A percentile compares a stretch with the other conserved stretches of the same genome.
phyloP scores from a whole-genome alignment of 768 basidiomycete genomes.

The Cubamyces lactineus region DNA sequence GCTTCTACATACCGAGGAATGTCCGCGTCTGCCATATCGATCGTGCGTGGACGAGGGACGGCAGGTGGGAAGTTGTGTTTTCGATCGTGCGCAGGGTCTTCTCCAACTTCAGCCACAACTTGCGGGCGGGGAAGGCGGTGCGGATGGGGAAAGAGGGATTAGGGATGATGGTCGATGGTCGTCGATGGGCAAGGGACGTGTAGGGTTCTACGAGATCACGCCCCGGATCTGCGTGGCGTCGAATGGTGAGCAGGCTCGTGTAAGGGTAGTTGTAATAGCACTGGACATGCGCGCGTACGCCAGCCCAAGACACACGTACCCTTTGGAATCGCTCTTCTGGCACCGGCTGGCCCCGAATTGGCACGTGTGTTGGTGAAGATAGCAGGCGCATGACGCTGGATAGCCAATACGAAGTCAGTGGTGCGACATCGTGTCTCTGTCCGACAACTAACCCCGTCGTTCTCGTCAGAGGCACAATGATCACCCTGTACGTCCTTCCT shows the following conservation, averaged over 20 bases:
- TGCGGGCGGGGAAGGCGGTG: not conserved
- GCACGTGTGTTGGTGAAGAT: constrained; percentile 38
- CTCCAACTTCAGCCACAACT: constrained; percentile 1
- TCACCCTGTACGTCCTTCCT: constrained; percentile 46
- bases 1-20: constrained; percentile 20
- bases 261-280: not conserved
- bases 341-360: constrained; percentile 6
- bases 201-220: constrained; percentile 17
- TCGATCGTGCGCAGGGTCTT: constrained; percentile 4
- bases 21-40: constrained; percentile 19
- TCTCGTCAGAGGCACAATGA: constrained; percentile 45
- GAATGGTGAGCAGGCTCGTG: constrained; percentile 17
- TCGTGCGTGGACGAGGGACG: constrained; percentile 19
- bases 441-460: constrained; percentile 44
- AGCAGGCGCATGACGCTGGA: constrained; percentile 46
- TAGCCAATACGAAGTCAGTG: constrained; percentile 20
- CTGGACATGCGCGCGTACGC: not conserved
- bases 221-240: constrained; percentile 25
- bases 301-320: constrained; percentile 23
- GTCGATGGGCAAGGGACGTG: not conserved
- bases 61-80: constrained; percentile 3
- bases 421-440: constrained; percentile 10
- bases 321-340: constrained; percentile 36
- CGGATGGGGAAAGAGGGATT: too few relatives aligned
- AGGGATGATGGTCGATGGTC: too few relatives aligned